phyloP scores from a whole-genome alignment of 495 filamentous ascomycete species.

The Xylaria telfairii region DNA sequence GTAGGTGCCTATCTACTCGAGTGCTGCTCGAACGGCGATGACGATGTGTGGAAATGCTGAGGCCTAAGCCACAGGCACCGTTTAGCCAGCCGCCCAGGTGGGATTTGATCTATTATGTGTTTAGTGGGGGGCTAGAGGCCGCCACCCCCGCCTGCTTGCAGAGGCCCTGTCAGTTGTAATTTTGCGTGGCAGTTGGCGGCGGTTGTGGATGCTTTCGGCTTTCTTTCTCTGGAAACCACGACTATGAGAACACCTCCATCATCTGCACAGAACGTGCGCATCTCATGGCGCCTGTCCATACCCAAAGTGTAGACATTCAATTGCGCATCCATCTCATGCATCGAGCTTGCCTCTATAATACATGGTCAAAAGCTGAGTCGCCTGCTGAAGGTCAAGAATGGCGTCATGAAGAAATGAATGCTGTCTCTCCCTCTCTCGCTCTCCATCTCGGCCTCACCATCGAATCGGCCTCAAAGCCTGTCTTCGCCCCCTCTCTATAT shows the following conservation, averaged over 20 bases:
- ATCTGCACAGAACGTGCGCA: too few relatives aligned
- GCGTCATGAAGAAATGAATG: background rate
- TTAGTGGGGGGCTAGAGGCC: background rate
- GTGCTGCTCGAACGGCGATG: slow-evolving; percentile 19
- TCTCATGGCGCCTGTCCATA: background rate
- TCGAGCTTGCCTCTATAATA: background rate
- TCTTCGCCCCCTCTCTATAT: background rate
- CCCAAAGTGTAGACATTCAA: background rate
- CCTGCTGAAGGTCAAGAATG: background rate
- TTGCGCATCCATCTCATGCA: background rate
- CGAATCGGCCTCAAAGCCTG: background rate
- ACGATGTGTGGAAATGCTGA: slow-evolving; percentile 16
- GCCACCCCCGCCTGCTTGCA: too few relatives aligned
- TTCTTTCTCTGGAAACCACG: too few relatives aligned
- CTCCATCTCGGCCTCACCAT: background rate
- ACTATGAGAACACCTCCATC: too few relatives aligned
- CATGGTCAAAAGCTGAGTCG: background rate
- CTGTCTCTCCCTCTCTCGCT: background rate
- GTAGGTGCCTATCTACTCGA: too few relatives aligned
- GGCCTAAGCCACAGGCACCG: slow-evolving; percentile 22
- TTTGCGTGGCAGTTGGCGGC: too few relatives aligned
- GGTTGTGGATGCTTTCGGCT: background rate
- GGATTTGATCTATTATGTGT: background rate
- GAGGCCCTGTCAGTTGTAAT: too few relatives aligned
- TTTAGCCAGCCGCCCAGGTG: background rate